These are phyloP conservation scores for Ilex paraguariensis DNA, from an alignment of 305 asterid species.

Conservation along the genomic window DNA sequence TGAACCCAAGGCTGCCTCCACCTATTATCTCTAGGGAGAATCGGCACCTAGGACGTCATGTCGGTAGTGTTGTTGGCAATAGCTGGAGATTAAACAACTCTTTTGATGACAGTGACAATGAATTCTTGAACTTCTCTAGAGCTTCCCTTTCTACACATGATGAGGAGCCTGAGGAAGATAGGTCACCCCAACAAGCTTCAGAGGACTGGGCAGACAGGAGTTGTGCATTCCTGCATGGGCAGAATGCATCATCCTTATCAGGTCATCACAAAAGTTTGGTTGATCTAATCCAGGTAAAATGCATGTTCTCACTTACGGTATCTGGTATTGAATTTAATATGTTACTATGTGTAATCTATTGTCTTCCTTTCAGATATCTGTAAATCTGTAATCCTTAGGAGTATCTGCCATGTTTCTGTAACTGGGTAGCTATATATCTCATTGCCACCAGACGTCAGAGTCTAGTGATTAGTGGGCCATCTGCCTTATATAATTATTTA, in stretches of 20 bases:
- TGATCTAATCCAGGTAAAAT: slow-evolving; percentile 68
- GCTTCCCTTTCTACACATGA: slow-evolving; percentile 66
- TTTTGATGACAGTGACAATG: slow-evolving; percentile 33
- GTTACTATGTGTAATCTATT: neutral
- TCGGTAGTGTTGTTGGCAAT: slow-evolving; percentile 32
- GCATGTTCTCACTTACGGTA: neutral
- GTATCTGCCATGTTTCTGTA: too few species aligned
- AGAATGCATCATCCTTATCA: slow-evolving; percentile 28
- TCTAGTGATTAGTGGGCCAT: neutral
- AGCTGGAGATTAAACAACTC: slow-evolving; percentile 36
- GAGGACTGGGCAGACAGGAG: slow-evolving; percentile 34
- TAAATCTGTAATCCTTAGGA: too few species aligned
- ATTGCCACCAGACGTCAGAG: neutral
- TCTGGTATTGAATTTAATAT: slow-evolving; percentile 3
- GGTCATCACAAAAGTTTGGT: slow-evolving; percentile 67
- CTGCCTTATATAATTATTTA: too few species aligned
- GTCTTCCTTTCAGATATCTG: neutral
- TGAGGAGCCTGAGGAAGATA: slow-evolving; percentile 74
- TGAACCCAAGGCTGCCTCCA: slow-evolving; percentile 42
- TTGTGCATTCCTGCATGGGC: slow-evolving; percentile 24
- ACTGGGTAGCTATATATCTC: too few species aligned
- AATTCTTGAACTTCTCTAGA: slow-evolving; percentile 32
- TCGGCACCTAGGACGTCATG: slow-evolving; percentile 27
- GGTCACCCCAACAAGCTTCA: slow-evolving; percentile 32
- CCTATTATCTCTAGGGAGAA: slow-evolving; percentile 38